These are phyloP conservation scores for Diaporthe citrichinensis DNA, from an alignment of 2,329 filamentous ascomycete species.

Conservation along the genomic window DNA sequence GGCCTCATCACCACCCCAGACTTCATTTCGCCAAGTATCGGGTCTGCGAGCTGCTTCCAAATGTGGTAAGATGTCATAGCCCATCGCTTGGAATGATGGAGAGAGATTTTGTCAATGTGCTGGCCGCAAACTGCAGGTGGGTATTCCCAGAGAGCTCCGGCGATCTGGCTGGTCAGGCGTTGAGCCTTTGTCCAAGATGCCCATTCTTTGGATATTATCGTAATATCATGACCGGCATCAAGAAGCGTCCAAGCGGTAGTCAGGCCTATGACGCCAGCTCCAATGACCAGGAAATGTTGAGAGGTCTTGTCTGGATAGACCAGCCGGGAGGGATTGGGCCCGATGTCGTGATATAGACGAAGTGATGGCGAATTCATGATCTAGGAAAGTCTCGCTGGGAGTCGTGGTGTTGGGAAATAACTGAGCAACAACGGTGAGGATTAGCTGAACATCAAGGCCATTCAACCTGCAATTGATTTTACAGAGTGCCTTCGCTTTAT, in stretches of 20 bases:
- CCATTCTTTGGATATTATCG: conserved; percentile 15
- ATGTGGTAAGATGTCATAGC: conserved; percentile 18
- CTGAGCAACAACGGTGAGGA: background rate
- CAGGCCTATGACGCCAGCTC: conserved; percentile 7
- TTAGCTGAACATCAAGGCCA: background rate
- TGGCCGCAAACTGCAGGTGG: conserved; percentile 7
- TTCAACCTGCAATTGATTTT: background rate
- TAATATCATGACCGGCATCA: background rate
- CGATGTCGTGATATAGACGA: conserved; percentile 12
- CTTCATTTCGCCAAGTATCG: background rate
- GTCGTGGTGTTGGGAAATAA: background rate
- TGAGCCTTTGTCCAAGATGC: conserved; percentile 18
- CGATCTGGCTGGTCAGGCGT: conserved; percentile 13
- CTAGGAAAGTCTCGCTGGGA: no score
- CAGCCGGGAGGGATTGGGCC: background rate
- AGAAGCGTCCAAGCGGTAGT: conserved; percentile 14
- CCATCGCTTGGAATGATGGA: conserved; percentile 15
- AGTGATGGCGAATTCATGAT: background rate
- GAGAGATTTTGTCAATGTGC: conserved; percentile 8
- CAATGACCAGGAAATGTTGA: conserved; percentile 33
- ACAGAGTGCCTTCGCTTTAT: background rate
- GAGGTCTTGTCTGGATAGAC: background rate
- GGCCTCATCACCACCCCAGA: background rate
- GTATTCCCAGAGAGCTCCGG: conserved; percentile 14
- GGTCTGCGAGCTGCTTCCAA: background rate